Percentiles rank a stretch among this genome's conserved stretches.
Conservation (phyloP, 2,329 filamentous ascomycete genomes). For the Apiospora kogelbergensis region DNA sequence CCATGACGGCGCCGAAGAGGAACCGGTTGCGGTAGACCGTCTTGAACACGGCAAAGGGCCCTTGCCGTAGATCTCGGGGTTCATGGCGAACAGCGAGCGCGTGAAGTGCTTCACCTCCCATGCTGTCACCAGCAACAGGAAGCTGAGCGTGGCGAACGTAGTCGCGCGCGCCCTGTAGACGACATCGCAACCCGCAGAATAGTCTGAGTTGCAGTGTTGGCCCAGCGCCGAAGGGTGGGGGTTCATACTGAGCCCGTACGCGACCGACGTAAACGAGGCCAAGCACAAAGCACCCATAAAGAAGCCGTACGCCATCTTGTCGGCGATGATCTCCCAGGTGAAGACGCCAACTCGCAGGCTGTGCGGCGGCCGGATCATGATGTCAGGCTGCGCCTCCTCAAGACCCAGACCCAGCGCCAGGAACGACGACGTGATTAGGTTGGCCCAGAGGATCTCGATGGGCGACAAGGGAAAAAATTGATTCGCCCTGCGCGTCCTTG, state of each 20-base stretch:
- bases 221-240: conserved; percentile 50
- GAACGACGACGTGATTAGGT: conserved; percentile 71
- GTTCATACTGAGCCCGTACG: conserved; percentile 42
- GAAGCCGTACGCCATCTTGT: conserved; percentile 66
- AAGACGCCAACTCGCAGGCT: conserved; percentile 61
- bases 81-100: conserved; percentile 68
- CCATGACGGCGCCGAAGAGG: conserved; percentile 62
- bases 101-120: conserved; percentile 75
- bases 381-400: conserved; percentile 67
- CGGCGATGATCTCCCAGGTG: conserved; percentile 62
- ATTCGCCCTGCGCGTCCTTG: conserved; percentile 57
- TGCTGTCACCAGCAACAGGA: conserved; percentile 65
- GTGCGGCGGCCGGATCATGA: conserved; percentile 66
- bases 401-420: conserved; percentile 72
- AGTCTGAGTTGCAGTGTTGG: conserved; percentile 56
- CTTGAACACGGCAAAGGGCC: conserved; percentile 48
- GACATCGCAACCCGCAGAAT: conserved; percentile 48
- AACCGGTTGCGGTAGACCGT: conserved; percentile 71
- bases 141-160: conserved; percentile 68
- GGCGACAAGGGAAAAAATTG: conserved; percentile 72
- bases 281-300: conserved; percentile 65
- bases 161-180: conserved; percentile 67
- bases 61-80: conserved; percentile 45
- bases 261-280: conserved; percentile 58
- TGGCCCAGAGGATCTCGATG: conserved; percentile 75